Evolutionary conservation across 768 basidiomycete genomes (phyloP).

Genomic region (Russula olivacea): DNA sequence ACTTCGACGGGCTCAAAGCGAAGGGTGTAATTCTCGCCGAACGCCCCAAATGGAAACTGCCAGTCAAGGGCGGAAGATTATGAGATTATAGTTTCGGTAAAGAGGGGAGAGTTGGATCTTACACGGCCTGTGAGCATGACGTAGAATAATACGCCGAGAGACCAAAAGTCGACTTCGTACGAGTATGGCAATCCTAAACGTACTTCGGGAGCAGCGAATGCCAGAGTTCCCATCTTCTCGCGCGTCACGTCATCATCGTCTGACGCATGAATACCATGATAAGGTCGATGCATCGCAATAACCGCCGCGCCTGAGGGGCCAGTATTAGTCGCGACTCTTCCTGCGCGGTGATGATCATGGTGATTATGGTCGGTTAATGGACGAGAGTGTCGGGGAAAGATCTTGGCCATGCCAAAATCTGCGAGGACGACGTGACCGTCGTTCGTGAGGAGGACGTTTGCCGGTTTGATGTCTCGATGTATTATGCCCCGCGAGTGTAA

Average conservation of each 20-base stretch:
- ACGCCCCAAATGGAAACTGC: slow-evolving; percentile 24
- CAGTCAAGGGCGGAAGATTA: no score
- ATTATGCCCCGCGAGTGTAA: slow-evolving; percentile 39
- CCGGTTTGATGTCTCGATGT: slow-evolving; percentile 47
- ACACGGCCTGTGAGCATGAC: slow-evolving; percentile 26
- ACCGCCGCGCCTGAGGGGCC: neutral
- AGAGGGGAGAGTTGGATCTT: neutral
- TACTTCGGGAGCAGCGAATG: slow-evolving; percentile 25
- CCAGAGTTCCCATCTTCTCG: slow-evolving; percentile 20
- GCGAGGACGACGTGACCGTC: slow-evolving; percentile 21
- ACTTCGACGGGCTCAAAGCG: slow-evolving; percentile 20
- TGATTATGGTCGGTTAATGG: neutral
- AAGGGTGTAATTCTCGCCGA: slow-evolving; percentile 15
- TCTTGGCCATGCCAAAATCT: slow-evolving; percentile 26
- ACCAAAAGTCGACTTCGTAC: slow-evolving; percentile 26
- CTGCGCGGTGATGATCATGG: neutral
- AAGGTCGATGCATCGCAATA: slow-evolving; percentile 17
- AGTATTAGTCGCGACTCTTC: neutral
- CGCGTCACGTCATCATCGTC: slow-evolving; percentile 14
- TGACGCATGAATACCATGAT: neutral
- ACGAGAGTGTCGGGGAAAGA: slow-evolving; percentile 6
- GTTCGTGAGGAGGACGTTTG: slow-evolving; percentile 28
- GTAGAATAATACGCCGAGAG: slow-evolving; percentile 22
- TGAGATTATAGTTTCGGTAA: neutral
- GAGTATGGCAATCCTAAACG: slow-evolving; percentile 19